Evolutionary conservation across 2,329 filamentous ascomycete genomes (phyloP).

Genomic region (Stagonosporopsis vannaccii): DNA sequence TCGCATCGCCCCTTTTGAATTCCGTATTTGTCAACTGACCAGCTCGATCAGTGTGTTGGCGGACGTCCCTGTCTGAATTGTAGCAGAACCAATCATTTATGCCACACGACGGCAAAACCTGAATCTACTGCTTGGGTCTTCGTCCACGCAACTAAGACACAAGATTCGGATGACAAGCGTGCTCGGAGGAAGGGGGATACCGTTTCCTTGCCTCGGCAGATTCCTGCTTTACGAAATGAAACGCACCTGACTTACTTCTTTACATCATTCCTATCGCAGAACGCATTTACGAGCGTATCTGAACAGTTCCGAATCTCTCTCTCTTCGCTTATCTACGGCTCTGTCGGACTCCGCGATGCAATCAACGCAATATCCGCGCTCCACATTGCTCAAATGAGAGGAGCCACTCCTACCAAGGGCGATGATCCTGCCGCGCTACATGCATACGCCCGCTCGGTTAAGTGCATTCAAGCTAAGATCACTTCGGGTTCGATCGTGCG

Average conservation of each 20-base stretch:
- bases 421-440: conserved; percentile 20
- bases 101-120: conserved; percentile 13
- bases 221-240: neutral
- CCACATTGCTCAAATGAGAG: conserved; percentile 12
- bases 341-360: conserved; percentile 28
- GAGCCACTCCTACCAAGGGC: neutral
- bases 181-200: neutral
- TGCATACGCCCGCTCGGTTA: conserved; percentile 30
- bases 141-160: conserved; percentile 16
- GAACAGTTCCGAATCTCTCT: conserved; percentile 20
- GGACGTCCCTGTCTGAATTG: conserved; percentile 34
- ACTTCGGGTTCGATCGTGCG: conserved; percentile 14
- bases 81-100: conserved; percentile 24
- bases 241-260: conserved; percentile 33
- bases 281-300: conserved; percentile 21
- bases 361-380: conserved; percentile 29
- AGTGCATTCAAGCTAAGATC: conserved; percentile 23
- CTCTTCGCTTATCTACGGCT: conserved; percentile 15
- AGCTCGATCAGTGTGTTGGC: conserved; percentile 28
- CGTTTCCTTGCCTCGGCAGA: neutral
- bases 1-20: neutral
- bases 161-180: neutral
- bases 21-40: neutral
- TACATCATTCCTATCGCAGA: conserved; percentile 32
- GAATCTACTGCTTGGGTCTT: conserved; percentile 23